Base-by-base conservation (phyloP, 2,329 filamentous ascomycete genomes). In the Didymosphaeria variabile region DNA sequence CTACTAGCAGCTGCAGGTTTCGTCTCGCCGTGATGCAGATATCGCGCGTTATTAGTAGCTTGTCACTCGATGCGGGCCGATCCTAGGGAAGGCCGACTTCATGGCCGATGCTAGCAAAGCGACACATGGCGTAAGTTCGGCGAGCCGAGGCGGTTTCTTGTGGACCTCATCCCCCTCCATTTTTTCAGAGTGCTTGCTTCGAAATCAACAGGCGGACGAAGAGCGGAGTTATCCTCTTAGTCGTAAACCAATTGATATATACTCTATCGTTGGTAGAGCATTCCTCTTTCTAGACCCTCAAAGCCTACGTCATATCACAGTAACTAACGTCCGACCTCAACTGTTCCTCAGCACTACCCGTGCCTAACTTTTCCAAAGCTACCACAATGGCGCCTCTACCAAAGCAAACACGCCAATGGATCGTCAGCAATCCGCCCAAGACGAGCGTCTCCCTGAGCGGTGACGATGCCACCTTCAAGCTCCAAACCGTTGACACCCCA, bases 341-440 rank as follows among this genome's bases (percentile, higher is more conserved):
- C 36, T 42, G 15, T 19, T 17, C 21, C 40, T 21, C 51, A 31
- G 19, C 36, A 26, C 8, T 38, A 21, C 31, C 21, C 9, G 15
- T 23, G 26, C 13, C 12, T 17, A 19, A 2, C 13, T 34, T 15
- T 26, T 36, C 23, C 5, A 44, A 5, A 15, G 26, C 15, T 40
- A 42, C 34, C 61, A 70, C 38, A 45, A 77, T 77, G 73, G 57
- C 73, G 47, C 67, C 69, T 60, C 68, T 57, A 32, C 55, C 55
- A 7, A 63, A 70, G 66, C 60, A 75, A 65, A 79, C 79, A 38
- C 73, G 74, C 31, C 78, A 82, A 77, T 83, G 80, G 81, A 66
- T 82, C 60, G 75, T 84, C 40, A 65, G 71, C 52, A 78, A 80
- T 63, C 79, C 79, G 52, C 80, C 81, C 5, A 67, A 65, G 32